phyloP scores from a whole-genome alignment of 371 early-diverging fungal genomes.

The Mortierella sp. region DNA sequence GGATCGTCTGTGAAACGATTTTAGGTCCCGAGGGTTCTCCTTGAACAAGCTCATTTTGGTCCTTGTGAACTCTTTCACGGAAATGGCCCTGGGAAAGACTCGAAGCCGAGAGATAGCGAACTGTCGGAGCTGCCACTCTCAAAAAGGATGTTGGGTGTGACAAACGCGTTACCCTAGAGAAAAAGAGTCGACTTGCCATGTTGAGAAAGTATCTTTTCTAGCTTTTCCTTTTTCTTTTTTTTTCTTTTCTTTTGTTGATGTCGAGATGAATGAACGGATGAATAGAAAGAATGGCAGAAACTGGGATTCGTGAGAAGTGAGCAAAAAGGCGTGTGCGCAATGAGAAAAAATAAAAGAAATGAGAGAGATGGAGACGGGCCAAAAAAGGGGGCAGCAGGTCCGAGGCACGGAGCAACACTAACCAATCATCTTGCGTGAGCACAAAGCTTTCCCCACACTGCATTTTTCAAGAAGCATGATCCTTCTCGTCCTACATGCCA shows the following conservation, averaged over 20 bases:
- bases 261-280: not conserved
- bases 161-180: constrained; percentile 10
- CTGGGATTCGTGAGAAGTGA: not conserved
- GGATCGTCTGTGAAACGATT: constrained; percentile 21
- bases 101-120: constrained; percentile 10
- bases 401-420: not conserved
- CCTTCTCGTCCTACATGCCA: no score
- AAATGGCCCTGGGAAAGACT: not conserved
- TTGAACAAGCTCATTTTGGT: constrained; percentile 34
- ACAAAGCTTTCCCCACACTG: no score
- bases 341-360: not conserved
- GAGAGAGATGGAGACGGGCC: not conserved
- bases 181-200: constrained; percentile 8
- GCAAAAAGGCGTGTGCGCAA: not conserved
- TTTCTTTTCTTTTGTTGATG: not conserved
- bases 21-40: constrained; percentile 44
- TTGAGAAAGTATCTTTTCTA: not conserved
- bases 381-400: no score
- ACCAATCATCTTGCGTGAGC: constrained; percentile 6
- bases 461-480: no score
- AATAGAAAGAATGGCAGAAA: not conserved
- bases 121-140: constrained; percentile 6
- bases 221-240: not conserved
- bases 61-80: constrained; percentile 22
- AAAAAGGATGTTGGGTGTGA: constrained; percentile 3